Evolutionary conservation across 1,284 basidiomycete species (phyloP), one percentile per base, ranked within the genome.

Genomic region (Volvariella surrecta): DNA sequence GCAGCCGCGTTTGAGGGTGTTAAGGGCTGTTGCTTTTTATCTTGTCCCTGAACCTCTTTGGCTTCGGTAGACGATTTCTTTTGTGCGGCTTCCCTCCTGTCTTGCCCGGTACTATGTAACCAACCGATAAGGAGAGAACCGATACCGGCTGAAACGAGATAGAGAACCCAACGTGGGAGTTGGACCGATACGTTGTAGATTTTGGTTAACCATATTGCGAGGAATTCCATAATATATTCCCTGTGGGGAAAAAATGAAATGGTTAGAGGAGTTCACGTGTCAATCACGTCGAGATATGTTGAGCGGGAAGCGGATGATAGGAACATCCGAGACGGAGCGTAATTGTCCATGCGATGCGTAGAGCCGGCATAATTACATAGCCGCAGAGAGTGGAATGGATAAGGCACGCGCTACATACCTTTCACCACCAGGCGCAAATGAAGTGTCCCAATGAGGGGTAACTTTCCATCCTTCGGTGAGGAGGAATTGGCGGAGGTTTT

Each of bases 391-490:
- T 46, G 42, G 42, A 15, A 37, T 15, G 13, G 1, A 30, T 32
- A 30, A 22, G n/a, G 24, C 24, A 28, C 11, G 34, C 37, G 30
- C 28, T 40, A 61, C 72, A n/a, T 54, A 85, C 86, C 75, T 71
- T 44, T 68, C 69, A 41, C 86, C 86, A 34, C 85, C 85, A 13
- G 87, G 86, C 10, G 74, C 72, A 48, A 74, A 88, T 16, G 65
- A 54, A 7, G 76, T 67, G 11, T 60, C 60, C 86, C 86, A 89
- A 0, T 78, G 74, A 7, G 71, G 63, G 15, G 71, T 74, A 10
- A 66, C 54, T 45, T 67, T 66, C 73, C 76, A 89, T 17, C 59
- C 67, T 48, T 84, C 78, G 8, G 70, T 63, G 48, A 68, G 67
- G 45, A 89, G 64, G 59, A 83, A 87, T 42, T 73, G 64, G 39